phyloP scores from a whole-genome alignment of 345 rosid genomes.

The Lepidium sativum region DNA sequence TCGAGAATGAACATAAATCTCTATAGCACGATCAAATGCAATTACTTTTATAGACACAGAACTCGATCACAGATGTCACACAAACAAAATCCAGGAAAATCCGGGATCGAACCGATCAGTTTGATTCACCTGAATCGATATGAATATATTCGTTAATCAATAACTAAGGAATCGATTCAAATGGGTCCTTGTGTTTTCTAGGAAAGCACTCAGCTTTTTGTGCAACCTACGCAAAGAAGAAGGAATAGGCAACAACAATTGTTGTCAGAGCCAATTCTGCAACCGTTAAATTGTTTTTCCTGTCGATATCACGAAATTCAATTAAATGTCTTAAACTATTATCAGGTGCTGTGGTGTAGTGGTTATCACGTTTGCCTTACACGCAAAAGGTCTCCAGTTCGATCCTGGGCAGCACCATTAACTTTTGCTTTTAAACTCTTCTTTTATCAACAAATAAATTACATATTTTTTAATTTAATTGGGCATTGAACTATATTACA shows the following conservation, averaged over 20 bases:
- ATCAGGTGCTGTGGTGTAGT: slow-evolving; percentile 28
- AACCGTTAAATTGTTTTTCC: neutral
- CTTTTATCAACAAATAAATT: too few species aligned
- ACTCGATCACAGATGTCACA: neutral
- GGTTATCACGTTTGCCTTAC: slow-evolving; percentile 32
- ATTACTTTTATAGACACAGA: neutral
- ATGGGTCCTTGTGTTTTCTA: neutral
- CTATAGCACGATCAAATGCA: neutral
- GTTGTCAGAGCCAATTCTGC: neutral
- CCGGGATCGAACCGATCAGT: neutral
- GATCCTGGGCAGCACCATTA: slow-evolving; percentile 24
- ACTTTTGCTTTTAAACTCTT: too few species aligned
- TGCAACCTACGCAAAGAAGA: slow-evolving; percentile 1
- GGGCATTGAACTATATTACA: too few species aligned
- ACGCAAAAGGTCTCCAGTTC: slow-evolving; percentile 23
- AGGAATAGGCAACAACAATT: neutral
- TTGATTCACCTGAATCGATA: slow-evolving; percentile 6
- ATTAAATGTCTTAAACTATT: accelerated
- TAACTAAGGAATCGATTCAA: slow-evolving; percentile 6
- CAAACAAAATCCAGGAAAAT: neutral
- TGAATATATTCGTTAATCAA: neutral
- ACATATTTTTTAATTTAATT: neutral
- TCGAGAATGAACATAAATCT: slow-evolving; percentile 36
- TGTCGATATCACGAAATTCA: too few species aligned
- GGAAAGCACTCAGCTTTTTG: neutral